Evolutionary conservation across 2,329 filamentous ascomycete species (phyloP), one percentile per base, ranked within the genome.

Genomic region (Pseudomassariella vexata): DNA sequence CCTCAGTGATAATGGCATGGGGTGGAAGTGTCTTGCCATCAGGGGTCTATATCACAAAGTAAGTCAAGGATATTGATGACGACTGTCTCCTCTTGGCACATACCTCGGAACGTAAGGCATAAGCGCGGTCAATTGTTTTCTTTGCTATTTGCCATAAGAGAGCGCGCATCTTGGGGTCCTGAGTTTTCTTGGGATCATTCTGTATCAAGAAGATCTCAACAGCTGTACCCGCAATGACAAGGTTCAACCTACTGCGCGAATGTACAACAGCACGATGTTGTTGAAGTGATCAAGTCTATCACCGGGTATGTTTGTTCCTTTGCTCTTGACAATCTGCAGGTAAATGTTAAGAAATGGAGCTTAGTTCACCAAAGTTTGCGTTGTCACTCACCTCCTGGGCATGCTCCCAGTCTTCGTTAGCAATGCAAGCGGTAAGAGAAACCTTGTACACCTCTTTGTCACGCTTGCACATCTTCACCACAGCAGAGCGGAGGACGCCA

Each of bases 221-320:
- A n/a, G n/a, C n/a, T n/a, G n/a, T n/a, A n/a, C n/a, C n/a, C n/a
- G n/a, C n/a, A n/a, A n/a, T n/a, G n/a, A n/a, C n/a, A n/a, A n/a
- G n/a, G n/a, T n/a, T n/a, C n/a, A n/a, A n/a, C n/a, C 45, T 49
- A 76, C 71, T 33, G 73, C 66, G 33, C 76, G 60, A 19, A 76
- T 45, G 38, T 70, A 66, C 0, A 70, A 76, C 11, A 71, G 58
- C 14, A 63, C 55, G 40, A 76, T 74, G 39, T 70, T 75, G 62
- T 65, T 72, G 38, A 74, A 76, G 49, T 73, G 57, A 35, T 65
- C 68, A 3, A 55, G 54, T 19, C 65, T 57, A 15, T 75, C 68
- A 18, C 59, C 52, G 3, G 67, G 56, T 30, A 70, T 68, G 0
- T 66, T 65, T 46, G 67, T 66, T 38, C 76, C 72, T 17, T 76